Percentiles rank a stretch among this genome's conserved stretches.
Evolutionary conservation across 345 rosid species (phyloP).

Genomic region (Corchorus capsularis): DNA sequence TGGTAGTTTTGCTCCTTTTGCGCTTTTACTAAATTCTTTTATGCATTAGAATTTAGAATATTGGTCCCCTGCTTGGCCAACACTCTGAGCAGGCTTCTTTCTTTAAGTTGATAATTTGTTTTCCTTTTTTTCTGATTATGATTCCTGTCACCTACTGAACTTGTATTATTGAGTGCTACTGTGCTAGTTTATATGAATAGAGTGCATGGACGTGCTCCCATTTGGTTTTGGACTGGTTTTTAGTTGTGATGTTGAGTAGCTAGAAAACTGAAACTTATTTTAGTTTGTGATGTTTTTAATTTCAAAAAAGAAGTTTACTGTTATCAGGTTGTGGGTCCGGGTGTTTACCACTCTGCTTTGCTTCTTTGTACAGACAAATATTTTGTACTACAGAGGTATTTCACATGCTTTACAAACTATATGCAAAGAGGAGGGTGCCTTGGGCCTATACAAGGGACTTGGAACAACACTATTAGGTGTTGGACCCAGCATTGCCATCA

Average conservation of each 20-base stretch:
- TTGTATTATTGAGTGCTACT: neutral
- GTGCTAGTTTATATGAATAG: neutral
- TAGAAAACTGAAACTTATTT: neutral
- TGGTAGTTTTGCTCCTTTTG: neutral
- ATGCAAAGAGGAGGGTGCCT: conserved; percentile 69
- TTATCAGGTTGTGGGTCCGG: neutral
- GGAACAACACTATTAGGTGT: conserved; percentile 93
- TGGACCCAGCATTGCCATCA: conserved; percentile 90
- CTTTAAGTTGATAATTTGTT: neutral
- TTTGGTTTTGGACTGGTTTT: neutral
- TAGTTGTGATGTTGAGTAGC: neutral
- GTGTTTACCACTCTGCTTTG: neutral
- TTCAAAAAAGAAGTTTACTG: neutral
- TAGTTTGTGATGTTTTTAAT: neutral
- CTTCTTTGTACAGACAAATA: conserved; percentile 60
- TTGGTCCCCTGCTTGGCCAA: neutral
- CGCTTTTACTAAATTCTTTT: neutral
- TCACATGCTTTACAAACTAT: conserved; percentile 80
- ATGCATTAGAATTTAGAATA: neutral
- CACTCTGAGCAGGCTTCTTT: neutral
- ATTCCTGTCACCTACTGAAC: neutral
- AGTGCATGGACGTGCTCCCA: neutral
- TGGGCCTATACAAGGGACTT: conserved; percentile 91
- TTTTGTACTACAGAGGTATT: conserved; percentile 76
- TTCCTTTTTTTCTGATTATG: neutral